Conservation (phyloP, 129 eudicot species). For the Flaveria bidentis region DNA sequence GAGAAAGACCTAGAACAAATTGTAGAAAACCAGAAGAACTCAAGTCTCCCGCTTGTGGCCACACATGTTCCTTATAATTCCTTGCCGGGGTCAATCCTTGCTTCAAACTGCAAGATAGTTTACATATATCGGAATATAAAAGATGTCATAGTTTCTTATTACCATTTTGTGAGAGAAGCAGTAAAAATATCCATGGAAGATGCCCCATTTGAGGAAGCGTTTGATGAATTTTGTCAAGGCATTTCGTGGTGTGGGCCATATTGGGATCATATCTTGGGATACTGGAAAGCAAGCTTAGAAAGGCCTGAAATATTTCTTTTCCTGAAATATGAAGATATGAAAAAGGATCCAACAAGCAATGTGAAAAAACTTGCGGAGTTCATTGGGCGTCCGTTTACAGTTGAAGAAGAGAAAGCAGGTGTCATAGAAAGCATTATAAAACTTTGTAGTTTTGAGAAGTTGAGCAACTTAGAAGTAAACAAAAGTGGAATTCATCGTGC, state of each 20-base stretch:
- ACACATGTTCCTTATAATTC: too few species aligned
- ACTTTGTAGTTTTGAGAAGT: not conserved
- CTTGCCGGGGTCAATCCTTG: not conserved
- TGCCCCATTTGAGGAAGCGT: not conserved
- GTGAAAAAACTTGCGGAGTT: not conserved
- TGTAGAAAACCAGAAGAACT: too few species aligned
- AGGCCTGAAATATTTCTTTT: not conserved
- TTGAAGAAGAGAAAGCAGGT: not conserved
- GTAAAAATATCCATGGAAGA: not conserved
- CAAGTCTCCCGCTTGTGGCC: too few species aligned
- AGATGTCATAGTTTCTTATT: not conserved
- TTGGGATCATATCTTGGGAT: conserved; percentile 6
- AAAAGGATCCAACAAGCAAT: not conserved
- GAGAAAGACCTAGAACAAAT: too few species aligned
- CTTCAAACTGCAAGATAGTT: not conserved
- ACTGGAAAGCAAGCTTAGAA: not conserved
- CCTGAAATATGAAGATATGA: not conserved
- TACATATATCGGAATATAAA: not conserved
- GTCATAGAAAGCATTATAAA: not conserved
- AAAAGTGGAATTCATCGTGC: not conserved
- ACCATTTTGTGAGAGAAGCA: not conserved
- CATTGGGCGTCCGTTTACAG: not conserved
- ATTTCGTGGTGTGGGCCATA: not conserved
- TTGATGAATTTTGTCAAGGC: not conserved
- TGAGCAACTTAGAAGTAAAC: not conserved